Base-by-base conservation (phyloP, 2,329 filamentous ascomycete genomes). In the Lomentospora prolificans region DNA sequence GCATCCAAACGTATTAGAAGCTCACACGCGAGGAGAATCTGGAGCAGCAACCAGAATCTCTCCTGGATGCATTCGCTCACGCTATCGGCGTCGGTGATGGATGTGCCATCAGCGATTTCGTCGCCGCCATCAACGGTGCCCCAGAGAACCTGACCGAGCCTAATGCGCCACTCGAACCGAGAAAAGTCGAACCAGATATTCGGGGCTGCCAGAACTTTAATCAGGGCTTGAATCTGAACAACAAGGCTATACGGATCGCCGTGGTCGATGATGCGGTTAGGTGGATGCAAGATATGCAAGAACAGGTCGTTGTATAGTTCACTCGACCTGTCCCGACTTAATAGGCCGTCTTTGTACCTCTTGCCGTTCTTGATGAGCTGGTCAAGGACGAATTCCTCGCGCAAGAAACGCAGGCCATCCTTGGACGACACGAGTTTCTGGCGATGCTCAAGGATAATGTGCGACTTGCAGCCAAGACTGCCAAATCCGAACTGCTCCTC, bases 121-220 rank as follows among this genome's bases (percentile, higher is more conserved):
- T 80, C 78, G 25, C 41, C 41, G 44, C 78, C 77, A 25, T 74
- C 65, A 4, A 72, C 69, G 14, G 73, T 70, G 14, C 78, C 83
- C 85, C 86, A 90, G 2, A 90, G 69, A 44, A 89, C 76, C 67
- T 89, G 86, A 5, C 86, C 86, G 1, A 90, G 72, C 10, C 85
- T 76, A 57, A 90, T 85, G 36, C 86, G 78, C 85, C 85, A 89
- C 64, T 89, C 86, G 5, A 89, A 82, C 30, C 84, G 76, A 19
- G 84, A 86, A 60, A 90, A 86, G 67, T 90, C 85, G 53, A 86
- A 78, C 86, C 86, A 90, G 50, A 87, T 79, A 56, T 85, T 84
- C 55, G 82, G 76, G 6, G 80, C 71, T 0, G 78, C 80, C 48
- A 90, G 74, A 8, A 86, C 79, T 64, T 82, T 82, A 50, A 89